phyloP scores from a whole-genome alignment of 2,329 filamentous ascomycete genomes.

The Penicillium sp. region DNA sequence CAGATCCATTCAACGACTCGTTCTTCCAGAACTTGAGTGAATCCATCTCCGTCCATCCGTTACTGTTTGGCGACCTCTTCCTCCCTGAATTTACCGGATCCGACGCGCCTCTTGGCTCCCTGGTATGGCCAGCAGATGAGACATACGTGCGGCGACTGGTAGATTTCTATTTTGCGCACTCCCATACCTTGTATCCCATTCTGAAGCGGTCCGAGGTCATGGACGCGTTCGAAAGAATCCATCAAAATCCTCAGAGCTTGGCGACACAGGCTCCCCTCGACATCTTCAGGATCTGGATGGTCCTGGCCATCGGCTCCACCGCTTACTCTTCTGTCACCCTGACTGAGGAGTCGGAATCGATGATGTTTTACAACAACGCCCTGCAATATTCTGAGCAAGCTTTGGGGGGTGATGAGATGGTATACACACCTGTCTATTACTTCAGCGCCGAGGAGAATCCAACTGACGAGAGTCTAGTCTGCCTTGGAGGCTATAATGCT shows the following conservation, averaged over 20 bases:
- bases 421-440: conserved; percentile 15
- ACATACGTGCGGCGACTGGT: conserved; percentile 32
- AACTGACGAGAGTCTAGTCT: conserved; percentile 22
- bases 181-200: conserved; percentile 48
- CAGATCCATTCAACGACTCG: conserved; percentile 9
- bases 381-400: conserved; percentile 42
- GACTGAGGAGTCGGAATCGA: conserved; percentile 44
- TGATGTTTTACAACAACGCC: conserved; percentile 45
- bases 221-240: not conserved
- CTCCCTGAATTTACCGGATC: not conserved
- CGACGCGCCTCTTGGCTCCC: conserved; percentile 6
- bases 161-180: conserved; percentile 49
- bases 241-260: not conserved
- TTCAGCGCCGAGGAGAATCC: not conserved
- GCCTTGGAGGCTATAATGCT: conserved; percentile 46
- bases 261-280: conserved; percentile 30
- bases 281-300: conserved; percentile 49
- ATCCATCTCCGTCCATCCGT: conserved; percentile 1
- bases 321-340: conserved; percentile 44
- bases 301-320: conserved; percentile 48
- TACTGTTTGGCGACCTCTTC: conserved; percentile 1
- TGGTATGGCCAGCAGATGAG: conserved; percentile 9
- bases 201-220: conserved; percentile 35
- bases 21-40: conserved; percentile 7
- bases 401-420: conserved; percentile 40